A percentile compares a stretch with the other conserved stretches of the same genome.
These are phyloP conservation scores for Cryptosporidium andersoni DNA, from an alignment of 169 alveolate species.

Conservation along the genomic window DNA sequence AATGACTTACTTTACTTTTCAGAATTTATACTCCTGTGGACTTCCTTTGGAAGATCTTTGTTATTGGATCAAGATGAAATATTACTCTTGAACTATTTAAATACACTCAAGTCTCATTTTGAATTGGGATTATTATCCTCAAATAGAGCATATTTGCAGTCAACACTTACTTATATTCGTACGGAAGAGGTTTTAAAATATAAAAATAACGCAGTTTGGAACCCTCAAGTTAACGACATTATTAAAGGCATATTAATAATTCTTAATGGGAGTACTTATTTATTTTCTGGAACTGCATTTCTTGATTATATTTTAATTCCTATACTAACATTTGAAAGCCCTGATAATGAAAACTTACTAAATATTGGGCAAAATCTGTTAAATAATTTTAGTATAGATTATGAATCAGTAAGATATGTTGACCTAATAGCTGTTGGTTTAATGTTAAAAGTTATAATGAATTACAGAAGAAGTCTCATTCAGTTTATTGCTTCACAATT, in stretches of 20 bases:
- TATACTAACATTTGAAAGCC: neutral
- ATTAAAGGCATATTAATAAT: neutral
- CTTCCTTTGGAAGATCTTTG: conserved; percentile 15
- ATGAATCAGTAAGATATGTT: neutral
- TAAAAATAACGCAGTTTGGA: neutral
- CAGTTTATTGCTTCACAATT: neutral
- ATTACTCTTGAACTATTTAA: neutral
- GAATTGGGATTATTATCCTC: conserved; percentile 13
- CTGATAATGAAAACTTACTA: neutral
- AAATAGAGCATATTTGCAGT: neutral
- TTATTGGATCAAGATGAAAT: neutral
- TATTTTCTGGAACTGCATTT: conserved; percentile 26
- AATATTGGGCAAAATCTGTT: too few species aligned
- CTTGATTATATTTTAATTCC: conserved; percentile 24
- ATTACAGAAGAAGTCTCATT: conserved; percentile 9
- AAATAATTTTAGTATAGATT: too few species aligned
- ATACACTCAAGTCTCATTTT: neutral
- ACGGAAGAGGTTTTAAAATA: conserved; percentile 27
- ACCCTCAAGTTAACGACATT: neutral
- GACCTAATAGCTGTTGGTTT: conserved; percentile 17
- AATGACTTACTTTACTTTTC: too few species aligned
- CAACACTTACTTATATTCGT: conserved; percentile 6
- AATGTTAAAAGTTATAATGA: conserved; percentile 6
- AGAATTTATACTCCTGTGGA: conserved; percentile 7
- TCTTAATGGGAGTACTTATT: conserved; percentile 7